phyloP scores from a whole-genome alignment of 768 basidiomycete species.

The Trametes punicea region DNA sequence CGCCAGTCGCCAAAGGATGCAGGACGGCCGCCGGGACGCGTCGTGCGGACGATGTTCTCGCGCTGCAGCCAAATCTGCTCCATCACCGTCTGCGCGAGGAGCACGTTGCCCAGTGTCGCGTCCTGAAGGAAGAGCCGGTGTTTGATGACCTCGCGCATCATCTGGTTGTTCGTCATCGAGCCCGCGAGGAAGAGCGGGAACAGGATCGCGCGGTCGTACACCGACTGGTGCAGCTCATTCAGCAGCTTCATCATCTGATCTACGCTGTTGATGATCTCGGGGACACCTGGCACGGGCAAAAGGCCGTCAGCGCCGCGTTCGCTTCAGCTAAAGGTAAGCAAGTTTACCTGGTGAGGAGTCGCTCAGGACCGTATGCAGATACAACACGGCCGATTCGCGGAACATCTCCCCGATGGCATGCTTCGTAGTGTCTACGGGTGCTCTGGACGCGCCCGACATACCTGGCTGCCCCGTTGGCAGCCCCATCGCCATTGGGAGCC shows the following conservation, averaged over 20 bases:
- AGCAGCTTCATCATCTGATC: conserved; percentile 52
- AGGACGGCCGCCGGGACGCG: conserved; percentile 11
- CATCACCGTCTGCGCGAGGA: conserved; percentile 24
- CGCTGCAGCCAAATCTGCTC: conserved; percentile 25
- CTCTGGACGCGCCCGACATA: conserved; percentile 31
- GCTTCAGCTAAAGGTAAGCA: conserved; percentile 6
- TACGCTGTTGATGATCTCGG: conserved; percentile 63
- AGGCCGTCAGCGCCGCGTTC: not conserved
- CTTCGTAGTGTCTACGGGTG: conserved; percentile 9
- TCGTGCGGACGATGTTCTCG: not conserved
- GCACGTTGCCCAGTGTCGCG: conserved; percentile 25
- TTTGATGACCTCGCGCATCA: conserved; percentile 35
- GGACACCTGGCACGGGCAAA: conserved; percentile 47
- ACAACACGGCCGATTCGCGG: conserved; percentile 61
- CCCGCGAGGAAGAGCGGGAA: conserved; percentile 76
- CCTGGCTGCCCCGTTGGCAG: conserved; percentile 4
- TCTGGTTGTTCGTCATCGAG: conserved; percentile 63
- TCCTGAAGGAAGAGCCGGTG: conserved; percentile 23
- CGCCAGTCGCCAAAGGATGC: conserved; percentile 27
- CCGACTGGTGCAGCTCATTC: conserved; percentile 51
- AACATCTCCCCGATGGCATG: conserved; percentile 51
- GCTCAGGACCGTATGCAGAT: conserved; percentile 68
- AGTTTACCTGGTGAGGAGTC: conserved; percentile 65
- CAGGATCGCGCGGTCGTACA: conserved; percentile 62
- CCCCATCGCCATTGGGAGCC: conserved; percentile 12